Percentiles rank a stretch among this genome's conserved stretches.
Conservation (phyloP, 1,284 basidiomycete species). For the Trichosporon faecale region DNA sequence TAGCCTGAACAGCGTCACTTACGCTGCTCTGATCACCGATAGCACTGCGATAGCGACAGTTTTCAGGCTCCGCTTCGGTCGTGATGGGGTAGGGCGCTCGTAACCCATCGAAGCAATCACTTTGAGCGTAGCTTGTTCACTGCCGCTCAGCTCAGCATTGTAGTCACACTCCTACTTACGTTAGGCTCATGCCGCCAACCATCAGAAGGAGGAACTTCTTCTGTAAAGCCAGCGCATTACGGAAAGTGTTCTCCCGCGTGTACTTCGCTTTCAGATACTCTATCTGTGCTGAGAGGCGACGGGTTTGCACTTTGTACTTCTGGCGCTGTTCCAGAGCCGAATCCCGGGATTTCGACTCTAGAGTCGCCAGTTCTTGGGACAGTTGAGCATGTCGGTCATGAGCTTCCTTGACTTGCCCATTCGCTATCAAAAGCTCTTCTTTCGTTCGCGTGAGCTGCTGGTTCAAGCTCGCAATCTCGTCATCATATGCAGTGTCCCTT, state of each 20-base stretch:
- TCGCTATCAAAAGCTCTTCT: slow-evolving; percentile 20
- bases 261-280: slow-evolving; percentile 89
- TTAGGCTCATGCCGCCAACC: slow-evolving; percentile 62
- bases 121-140: slow-evolving; percentile 72
- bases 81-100: slow-evolving; percentile 53
- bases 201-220: slow-evolving; percentile 65
- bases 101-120: slow-evolving; percentile 75
- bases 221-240: slow-evolving; percentile 77
- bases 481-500: background rate
- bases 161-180: slow-evolving; percentile 55
- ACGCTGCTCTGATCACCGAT: slow-evolving; percentile 68
- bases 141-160: slow-evolving; percentile 43
- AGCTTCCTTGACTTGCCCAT: slow-evolving; percentile 24
- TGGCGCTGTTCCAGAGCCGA: slow-evolving; percentile 27
- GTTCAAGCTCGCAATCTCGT: background rate
- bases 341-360: background rate
- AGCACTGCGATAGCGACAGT: slow-evolving; percentile 61
- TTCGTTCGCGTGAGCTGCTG: slow-evolving; percentile 7
- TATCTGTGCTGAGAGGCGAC: slow-evolving; percentile 59
- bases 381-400: slow-evolving; percentile 8
- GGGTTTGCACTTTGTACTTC: slow-evolving; percentile 38
- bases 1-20: slow-evolving; percentile 37
- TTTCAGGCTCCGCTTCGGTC: slow-evolving; percentile 59
- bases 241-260: slow-evolving; percentile 75
- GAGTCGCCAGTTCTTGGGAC: background rate